A percentile compares a stretch with the other conserved stretches of the same genome.
These are phyloP conservation scores for Eucalyptus dawsonii DNA, from an alignment of 345 rosid species.

Conservation along the genomic window DNA sequence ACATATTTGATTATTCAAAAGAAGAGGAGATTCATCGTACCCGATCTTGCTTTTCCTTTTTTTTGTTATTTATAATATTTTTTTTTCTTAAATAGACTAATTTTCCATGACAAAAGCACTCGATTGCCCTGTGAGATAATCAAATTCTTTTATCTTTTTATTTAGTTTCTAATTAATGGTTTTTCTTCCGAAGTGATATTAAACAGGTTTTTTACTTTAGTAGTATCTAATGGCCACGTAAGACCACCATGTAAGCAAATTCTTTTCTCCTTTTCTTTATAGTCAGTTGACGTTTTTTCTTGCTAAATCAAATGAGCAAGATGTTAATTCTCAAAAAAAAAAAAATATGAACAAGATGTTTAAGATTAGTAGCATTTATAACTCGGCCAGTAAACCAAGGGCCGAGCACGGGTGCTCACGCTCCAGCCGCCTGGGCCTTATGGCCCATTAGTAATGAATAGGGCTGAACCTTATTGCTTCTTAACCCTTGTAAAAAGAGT, in stretches of 20 bases:
- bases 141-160: background rate
- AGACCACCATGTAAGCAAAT: background rate
- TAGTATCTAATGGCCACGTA: background rate
- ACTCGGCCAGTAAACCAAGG: no score
- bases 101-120: background rate
- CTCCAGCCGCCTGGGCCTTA: no score
- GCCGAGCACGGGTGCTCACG: no score
- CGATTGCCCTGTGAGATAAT: background rate
- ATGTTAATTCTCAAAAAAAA: no score
- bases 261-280: no score
- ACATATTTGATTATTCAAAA: background rate
- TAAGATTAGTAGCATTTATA: background rate
- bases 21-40: background rate
- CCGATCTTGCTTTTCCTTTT: background rate
- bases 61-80: background rate
- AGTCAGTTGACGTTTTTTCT: no score
- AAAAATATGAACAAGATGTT: background rate
- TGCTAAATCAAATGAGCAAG: no score
- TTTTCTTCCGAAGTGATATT: background rate
- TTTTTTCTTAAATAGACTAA: background rate
- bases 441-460: no score
- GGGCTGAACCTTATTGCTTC: no score
- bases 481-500: no score
- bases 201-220: background rate
- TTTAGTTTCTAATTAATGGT: background rate